phyloP scores from a whole-genome alignment of 148 eudicot species.

The Salicornia ramosissima region DNA sequence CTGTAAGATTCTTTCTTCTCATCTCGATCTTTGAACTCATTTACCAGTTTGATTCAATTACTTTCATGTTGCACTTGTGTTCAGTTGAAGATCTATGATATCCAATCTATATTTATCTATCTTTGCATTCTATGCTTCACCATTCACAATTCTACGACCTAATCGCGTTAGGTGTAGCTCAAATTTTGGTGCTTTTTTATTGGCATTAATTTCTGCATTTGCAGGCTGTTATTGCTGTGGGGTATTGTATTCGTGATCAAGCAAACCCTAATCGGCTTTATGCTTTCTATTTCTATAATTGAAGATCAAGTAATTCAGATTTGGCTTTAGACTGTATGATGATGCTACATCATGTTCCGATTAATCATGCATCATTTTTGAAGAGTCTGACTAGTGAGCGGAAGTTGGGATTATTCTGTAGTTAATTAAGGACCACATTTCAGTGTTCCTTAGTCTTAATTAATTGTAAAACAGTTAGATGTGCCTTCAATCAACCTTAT shows the following conservation, averaged over 20 bases:
- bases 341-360: neutral
- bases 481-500: too few species aligned
- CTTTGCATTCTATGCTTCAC: neutral
- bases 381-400: neutral
- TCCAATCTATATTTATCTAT: neutral
- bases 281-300: neutral
- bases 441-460: too few species aligned
- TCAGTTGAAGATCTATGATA: conserved; percentile 4
- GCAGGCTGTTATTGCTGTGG: neutral
- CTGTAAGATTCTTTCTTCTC: conserved; percentile 42
- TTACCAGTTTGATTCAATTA: neutral
- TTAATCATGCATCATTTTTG: neutral
- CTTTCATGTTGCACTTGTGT: neutral
- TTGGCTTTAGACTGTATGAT: neutral
- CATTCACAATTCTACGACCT: neutral
- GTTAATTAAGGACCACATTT: neutral
- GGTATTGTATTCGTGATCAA: neutral
- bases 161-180: neutral
- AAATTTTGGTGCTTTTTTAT: neutral
- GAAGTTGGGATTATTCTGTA: too few species aligned
- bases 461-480: neutral
- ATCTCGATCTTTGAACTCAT: conserved; percentile 23
- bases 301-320: neutral
- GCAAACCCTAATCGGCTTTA: neutral
- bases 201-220: conserved; percentile 5